Evolutionary conservation across 441 rosid genomes (phyloP).

Genomic region (Bruguiera hainesii): DNA sequence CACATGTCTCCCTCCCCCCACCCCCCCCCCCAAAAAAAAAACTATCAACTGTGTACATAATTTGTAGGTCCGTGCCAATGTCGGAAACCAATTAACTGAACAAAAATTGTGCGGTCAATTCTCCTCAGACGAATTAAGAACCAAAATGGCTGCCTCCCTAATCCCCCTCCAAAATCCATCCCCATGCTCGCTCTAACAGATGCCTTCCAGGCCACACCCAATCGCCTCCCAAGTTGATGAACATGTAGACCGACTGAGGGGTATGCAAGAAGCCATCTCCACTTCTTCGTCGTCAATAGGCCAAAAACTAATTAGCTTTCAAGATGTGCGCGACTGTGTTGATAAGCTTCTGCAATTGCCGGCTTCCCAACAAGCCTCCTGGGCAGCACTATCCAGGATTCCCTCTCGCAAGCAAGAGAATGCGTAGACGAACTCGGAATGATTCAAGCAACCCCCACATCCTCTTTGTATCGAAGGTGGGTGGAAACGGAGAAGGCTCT

Average conservation of each 20-base stretch:
- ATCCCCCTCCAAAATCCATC: slow-evolving; percentile 7
- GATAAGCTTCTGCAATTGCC: slow-evolving; percentile 33
- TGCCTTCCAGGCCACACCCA: slow-evolving; percentile 46
- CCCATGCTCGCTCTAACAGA: slow-evolving; percentile 41
- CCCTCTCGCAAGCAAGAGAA: slow-evolving; percentile 32
- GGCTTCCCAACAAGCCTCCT: slow-evolving; percentile 12
- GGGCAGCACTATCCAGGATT: slow-evolving; percentile 34
- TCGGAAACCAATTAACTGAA: slow-evolving; percentile 6
- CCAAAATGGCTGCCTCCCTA: slow-evolving; percentile 21
- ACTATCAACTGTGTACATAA: neutral
- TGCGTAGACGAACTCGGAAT: slow-evolving; percentile 21
- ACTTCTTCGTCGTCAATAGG: slow-evolving; percentile 25
- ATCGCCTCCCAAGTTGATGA: slow-evolving; percentile 30
- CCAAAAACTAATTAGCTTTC: slow-evolving; percentile 23
- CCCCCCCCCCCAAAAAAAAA: neutral
- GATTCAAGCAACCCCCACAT: too few species aligned
- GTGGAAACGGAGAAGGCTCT: too few species aligned
- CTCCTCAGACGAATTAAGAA: neutral
- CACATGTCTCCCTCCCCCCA: slow-evolving; percentile 4
- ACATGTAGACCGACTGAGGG: slow-evolving; percentile 30
- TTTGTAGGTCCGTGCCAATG: neutral
- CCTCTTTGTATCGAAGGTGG: too few species aligned
- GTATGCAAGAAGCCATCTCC: slow-evolving; percentile 26
- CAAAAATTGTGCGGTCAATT: neutral
- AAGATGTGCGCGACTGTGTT: slow-evolving; percentile 35